phyloP scores from a whole-genome alignment of 495 filamentous ascomycete genomes.

The Penicillium samsonianum region DNA sequence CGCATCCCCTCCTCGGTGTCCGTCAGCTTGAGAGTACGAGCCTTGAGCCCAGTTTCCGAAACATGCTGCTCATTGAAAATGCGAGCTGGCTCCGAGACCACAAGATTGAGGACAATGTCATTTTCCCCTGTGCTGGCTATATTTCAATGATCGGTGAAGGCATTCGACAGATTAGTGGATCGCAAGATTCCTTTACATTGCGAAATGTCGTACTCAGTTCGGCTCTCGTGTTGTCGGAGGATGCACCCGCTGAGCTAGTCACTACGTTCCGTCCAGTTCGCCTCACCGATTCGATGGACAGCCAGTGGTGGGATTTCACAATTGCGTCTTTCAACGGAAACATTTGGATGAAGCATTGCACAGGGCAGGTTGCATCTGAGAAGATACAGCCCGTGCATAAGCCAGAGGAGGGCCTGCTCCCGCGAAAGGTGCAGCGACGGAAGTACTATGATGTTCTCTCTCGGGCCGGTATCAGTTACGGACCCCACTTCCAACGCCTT shows the following conservation, averaged over 20 bases:
- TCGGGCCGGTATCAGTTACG: conserved; percentile 9
- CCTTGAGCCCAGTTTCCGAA: conserved; percentile 48
- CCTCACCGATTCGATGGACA: conserved; percentile 36
- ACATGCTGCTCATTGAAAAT: conserved; percentile 41
- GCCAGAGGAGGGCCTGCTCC: not conserved
- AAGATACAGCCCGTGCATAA: conserved; percentile 23
- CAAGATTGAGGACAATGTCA: conserved; percentile 30
- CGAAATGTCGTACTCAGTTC: conserved; percentile 21
- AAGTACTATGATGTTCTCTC: conserved; percentile 3
- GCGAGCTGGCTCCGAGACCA: conserved; percentile 53
- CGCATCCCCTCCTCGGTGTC: conserved; percentile 47
- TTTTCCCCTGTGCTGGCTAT: conserved; percentile 51
- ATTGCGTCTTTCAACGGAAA: conserved; percentile 37
- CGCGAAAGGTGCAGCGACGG: not conserved
- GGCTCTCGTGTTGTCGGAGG: conserved; percentile 29
- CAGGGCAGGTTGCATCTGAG: conserved; percentile 39
- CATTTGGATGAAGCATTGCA: conserved; percentile 44
- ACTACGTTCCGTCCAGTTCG: conserved; percentile 32
- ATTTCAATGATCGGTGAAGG: conserved; percentile 50
- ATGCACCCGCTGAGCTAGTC: conserved; percentile 29
- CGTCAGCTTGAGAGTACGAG: conserved; percentile 37
- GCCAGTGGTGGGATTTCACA: conserved; percentile 46
- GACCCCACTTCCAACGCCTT: conserved; percentile 4
- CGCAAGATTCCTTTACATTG: conserved; percentile 17
- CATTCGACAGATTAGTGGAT: conserved; percentile 34